Percentiles rank a stretch among this genome's conserved stretches.
These are phyloP conservation scores for Dactylis glomerata DNA, from an alignment of 176 grass and related monocot species.

Conservation along the genomic window DNA sequence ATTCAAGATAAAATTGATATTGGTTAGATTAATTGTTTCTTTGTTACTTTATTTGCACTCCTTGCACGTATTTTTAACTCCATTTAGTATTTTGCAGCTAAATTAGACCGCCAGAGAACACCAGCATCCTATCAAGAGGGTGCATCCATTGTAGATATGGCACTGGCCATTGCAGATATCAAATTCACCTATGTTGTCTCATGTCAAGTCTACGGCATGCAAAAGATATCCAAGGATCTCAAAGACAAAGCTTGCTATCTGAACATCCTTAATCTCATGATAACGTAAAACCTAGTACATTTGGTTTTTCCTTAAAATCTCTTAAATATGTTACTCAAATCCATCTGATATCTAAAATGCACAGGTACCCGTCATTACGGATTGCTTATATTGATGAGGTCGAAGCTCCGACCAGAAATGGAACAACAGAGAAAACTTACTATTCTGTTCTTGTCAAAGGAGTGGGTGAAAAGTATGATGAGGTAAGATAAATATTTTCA, in stretches of 20 bases:
- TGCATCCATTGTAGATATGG: neutral
- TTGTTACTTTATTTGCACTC: neutral
- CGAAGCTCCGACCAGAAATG: conserved; percentile 38
- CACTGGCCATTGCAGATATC: conserved; percentile 72
- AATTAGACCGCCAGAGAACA: conserved; percentile 25
- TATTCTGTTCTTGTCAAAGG: conserved; percentile 99
- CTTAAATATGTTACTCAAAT: conserved; percentile 5
- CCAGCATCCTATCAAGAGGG: conserved; percentile 27
- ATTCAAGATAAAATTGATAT: conserved; percentile 44
- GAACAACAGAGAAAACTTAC: conserved; percentile 63
- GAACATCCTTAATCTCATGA: conserved; percentile 93
- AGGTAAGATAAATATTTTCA: too few species aligned
- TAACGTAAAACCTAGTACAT: conserved; percentile 33
- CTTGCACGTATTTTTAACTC: conserved; percentile 12
- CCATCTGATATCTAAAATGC: conserved; percentile 25
- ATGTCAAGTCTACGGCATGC: conserved; percentile 89
- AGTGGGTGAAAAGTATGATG: conserved; percentile 65
- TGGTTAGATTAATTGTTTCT: conserved; percentile 34
- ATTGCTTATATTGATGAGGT: conserved; percentile 91
- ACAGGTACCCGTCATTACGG: conserved; percentile 66
- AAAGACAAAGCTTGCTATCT: conserved; percentile 59
- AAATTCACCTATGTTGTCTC: conserved; percentile 98
- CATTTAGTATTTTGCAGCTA: conserved; percentile 38
- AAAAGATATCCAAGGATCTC: conserved; percentile 56
- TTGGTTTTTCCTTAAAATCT: neutral